Evolutionary conservation across 106 monocot genomes (phyloP).

Genomic region (Phalaenopsis aphrodite): DNA sequence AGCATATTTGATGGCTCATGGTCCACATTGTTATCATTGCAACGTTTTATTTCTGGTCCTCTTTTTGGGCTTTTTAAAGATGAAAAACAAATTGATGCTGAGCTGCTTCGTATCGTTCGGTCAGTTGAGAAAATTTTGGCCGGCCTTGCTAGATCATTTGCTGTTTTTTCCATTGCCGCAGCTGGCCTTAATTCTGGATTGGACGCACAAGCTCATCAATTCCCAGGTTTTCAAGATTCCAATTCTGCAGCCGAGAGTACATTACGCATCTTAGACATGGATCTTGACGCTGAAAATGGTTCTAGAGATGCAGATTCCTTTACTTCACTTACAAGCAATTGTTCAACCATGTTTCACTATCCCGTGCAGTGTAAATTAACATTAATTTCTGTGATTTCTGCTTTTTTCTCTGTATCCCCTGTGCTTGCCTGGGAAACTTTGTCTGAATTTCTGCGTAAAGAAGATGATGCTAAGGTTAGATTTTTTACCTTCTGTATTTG

Average conservation of each 20-base stretch:
- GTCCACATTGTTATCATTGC: conserved; percentile 35
- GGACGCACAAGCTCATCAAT: conserved; percentile 12
- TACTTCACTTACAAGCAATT: conserved; percentile 18
- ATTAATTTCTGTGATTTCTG: conserved; percentile 45
- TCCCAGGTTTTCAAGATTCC: conserved; percentile 20
- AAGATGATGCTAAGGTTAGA: conserved; percentile 58
- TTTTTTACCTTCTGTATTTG: not conserved
- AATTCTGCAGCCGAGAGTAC: conserved; percentile 15
- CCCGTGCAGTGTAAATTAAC: conserved; percentile 43
- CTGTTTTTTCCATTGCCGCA: conserved; percentile 13
- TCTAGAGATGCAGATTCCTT: conserved; percentile 44
- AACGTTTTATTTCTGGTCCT: conserved; percentile 46
- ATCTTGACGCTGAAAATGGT: conserved; percentile 56
- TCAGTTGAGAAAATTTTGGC: conserved; percentile 56
- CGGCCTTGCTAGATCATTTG: conserved; percentile 39
- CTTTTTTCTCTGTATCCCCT: conserved; percentile 59
- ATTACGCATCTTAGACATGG: conserved; percentile 56
- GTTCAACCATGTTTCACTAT: conserved; percentile 18
- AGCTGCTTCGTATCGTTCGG: conserved; percentile 22
- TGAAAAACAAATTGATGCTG: conserved; percentile 9
- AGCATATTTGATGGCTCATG: conserved; percentile 38
- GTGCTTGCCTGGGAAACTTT: conserved; percentile 54
- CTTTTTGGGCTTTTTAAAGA: conserved; percentile 31
- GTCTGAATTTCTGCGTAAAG: conserved; percentile 34
- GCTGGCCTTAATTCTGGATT: conserved; percentile 8